phyloP scores from a whole-genome alignment of 2,329 filamentous ascomycete species.

The Sarocladium oryzae region DNA sequence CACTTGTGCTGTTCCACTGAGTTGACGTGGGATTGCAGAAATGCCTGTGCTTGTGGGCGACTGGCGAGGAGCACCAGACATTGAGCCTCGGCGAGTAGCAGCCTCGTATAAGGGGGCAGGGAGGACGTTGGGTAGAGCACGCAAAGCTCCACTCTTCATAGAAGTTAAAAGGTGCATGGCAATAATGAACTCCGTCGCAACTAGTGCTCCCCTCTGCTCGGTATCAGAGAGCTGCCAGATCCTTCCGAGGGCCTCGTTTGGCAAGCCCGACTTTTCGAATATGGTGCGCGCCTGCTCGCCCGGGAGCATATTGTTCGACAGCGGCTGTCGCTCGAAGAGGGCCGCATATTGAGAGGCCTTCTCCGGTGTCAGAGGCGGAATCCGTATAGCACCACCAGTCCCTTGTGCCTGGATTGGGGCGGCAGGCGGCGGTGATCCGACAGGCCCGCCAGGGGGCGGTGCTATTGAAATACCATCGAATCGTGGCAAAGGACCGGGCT shows the following conservation, averaged over 20 bases:
- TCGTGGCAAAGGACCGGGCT: slow-evolving; percentile 81
- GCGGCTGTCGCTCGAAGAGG: slow-evolving; percentile 85
- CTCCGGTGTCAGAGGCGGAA: slow-evolving; percentile 80
- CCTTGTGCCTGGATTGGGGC: slow-evolving; percentile 48
- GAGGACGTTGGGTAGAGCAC: slow-evolving; percentile 70
- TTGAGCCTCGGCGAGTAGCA: slow-evolving; percentile 60
- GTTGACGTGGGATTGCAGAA: slow-evolving; percentile 72
- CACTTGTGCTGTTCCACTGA: slow-evolving; percentile 64
- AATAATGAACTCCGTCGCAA: slow-evolving; percentile 89
- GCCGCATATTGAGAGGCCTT: slow-evolving; percentile 83
- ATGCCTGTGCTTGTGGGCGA: slow-evolving; percentile 41
- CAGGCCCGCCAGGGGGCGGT: slow-evolving; percentile 22
- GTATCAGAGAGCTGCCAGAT: slow-evolving; percentile 96
- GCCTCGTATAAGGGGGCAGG: slow-evolving; percentile 87
- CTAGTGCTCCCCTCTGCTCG: slow-evolving; percentile 81
- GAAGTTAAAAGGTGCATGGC: slow-evolving; percentile 96
- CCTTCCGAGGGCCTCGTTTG: slow-evolving; percentile 83
- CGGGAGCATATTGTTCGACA: slow-evolving; percentile 65
- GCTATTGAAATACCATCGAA: slow-evolving; percentile 65
- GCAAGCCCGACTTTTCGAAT: slow-evolving; percentile 85
- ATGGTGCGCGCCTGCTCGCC: slow-evolving; percentile 88
- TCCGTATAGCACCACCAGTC: slow-evolving; percentile 68
- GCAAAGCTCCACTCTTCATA: slow-evolving; percentile 76
- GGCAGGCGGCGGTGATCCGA: slow-evolving; percentile 38
- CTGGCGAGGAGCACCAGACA: slow-evolving; percentile 35